A percentile compares a stretch with the other conserved stretches of the same genome.
phyloP scores from a whole-genome alignment of 1,284 basidiomycete genomes.

The Microbotryum intermedium region DNA sequence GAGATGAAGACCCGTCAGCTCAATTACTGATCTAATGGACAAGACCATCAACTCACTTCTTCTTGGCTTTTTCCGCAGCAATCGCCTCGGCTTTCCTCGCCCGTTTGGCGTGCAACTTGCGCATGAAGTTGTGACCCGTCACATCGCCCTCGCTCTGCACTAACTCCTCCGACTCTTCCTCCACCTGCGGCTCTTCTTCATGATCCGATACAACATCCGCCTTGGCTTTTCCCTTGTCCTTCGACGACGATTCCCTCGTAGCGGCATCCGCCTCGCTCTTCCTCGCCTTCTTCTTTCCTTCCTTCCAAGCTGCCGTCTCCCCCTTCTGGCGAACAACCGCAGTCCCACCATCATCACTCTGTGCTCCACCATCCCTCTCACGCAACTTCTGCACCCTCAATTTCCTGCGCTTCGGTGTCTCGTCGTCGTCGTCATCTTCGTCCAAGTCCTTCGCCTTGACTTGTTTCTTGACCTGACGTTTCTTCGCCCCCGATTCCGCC shows the following conservation, averaged over 20 bases:
- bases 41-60: slow-evolving; percentile 2
- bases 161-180: not conserved
- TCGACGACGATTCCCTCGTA: not conserved
- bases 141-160: slow-evolving; percentile 13
- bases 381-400: not conserved
- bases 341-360: not conserved
- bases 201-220: not conserved
- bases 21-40: not conserved
- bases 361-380: not conserved
- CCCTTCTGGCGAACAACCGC: too few relatives aligned
- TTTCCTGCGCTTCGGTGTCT: too few relatives aligned
- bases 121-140: slow-evolving; percentile 15
- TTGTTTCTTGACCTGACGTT: too few relatives aligned
- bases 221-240: slow-evolving; percentile 2
- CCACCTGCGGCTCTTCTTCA: not conserved
- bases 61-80: slow-evolving; percentile 7
- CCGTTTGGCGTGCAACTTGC: slow-evolving; percentile 18
- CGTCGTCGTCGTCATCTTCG: not conserved
- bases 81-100: slow-evolving; percentile 10
- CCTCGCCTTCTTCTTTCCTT: not conserved
- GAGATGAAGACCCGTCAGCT: not conserved
- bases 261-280: not conserved
- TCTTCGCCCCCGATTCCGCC: too few relatives aligned
- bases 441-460: not conserved
- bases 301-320: too few relatives aligned